Percentiles rank a stretch among this genome's conserved stretches.
Conservation (phyloP, 148 eudicot genomes). For the Tetragonia tetragonoides region DNA sequence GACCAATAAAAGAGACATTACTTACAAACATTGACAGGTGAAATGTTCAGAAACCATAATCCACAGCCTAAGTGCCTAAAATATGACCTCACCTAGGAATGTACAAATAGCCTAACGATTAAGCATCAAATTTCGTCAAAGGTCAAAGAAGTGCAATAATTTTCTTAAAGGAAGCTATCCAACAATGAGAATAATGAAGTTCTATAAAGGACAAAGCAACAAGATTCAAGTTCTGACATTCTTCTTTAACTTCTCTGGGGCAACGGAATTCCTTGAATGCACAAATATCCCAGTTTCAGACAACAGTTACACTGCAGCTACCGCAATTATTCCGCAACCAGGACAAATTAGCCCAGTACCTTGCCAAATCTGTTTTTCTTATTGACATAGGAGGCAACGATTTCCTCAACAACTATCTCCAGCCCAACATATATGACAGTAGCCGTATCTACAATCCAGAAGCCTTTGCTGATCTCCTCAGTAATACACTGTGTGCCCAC, state of each 20-base stretch:
- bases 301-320: slow-evolving; percentile 30
- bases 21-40: not conserved
- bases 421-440: slow-evolving; percentile 34
- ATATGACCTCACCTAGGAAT: not conserved
- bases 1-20: no score
- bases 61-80: not conserved
- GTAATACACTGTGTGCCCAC: slow-evolving; percentile 33
- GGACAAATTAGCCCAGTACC: slow-evolving; percentile 31
- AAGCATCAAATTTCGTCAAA: not conserved
- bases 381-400: slow-evolving; percentile 50
- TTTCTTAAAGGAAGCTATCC: not conserved
- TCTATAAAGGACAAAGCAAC: no score
- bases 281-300: slow-evolving; percentile 40
- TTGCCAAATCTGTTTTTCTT: slow-evolving; percentile 40
- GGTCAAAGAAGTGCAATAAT: not conserved
- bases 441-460: slow-evolving; percentile 36
- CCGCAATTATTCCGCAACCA: slow-evolving; percentile 24
- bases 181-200: no score
- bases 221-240: slow-evolving; percentile 10
- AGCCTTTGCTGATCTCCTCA: slow-evolving; percentile 40
- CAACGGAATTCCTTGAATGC: slow-evolving; percentile 39
- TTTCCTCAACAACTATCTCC: slow-evolving; percentile 48
- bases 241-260: slow-evolving; percentile 29
- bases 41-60: not conserved
- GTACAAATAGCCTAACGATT: not conserved